Evolutionary conservation across 352 stramenopile species (phyloP).

Genomic region (Globisporangium camurandrum): DNA sequence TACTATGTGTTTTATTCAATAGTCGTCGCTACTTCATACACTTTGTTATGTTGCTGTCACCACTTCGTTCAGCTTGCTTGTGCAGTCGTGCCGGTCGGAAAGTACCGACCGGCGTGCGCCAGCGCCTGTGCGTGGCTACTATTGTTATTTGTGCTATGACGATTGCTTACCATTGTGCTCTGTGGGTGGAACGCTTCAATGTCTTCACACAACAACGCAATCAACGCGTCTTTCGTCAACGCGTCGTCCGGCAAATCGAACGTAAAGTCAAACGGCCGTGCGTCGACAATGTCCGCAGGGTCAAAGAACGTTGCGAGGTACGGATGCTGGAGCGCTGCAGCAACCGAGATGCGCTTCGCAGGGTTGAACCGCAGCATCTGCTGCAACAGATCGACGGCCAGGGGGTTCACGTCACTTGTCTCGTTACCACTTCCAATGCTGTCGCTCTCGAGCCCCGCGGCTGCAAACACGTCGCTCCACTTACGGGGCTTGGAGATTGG

Average conservation of each 20-base stretch:
- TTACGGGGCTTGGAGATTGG: slow-evolving; percentile 71
- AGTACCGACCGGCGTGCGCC: slow-evolving; percentile 22
- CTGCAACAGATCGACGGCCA: slow-evolving; percentile 48
- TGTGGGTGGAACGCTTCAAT: slow-evolving; percentile 50
- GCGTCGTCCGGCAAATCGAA: slow-evolving; percentile 61
- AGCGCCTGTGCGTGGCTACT: not conserved
- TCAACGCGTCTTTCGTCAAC: slow-evolving; percentile 51
- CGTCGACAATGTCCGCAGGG: slow-evolving; percentile 35
- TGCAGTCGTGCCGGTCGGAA: slow-evolving; percentile 45
- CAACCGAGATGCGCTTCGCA: slow-evolving; percentile 61
- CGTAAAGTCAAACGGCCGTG: slow-evolving; percentile 46
- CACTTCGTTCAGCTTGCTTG: slow-evolving; percentile 39
- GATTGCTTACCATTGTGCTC: slow-evolving; percentile 1
- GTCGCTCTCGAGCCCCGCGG: too few relatives aligned
- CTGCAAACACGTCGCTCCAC: slow-evolving; percentile 51
- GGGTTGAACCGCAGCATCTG: slow-evolving; percentile 72
- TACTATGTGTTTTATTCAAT: not conserved
- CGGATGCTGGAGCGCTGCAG: slow-evolving; percentile 45
- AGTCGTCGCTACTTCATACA: not conserved
- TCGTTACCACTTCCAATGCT: slow-evolving; percentile 4
- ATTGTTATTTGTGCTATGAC: slow-evolving; percentile 16
- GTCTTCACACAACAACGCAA: slow-evolving; percentile 52
- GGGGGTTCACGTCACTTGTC: slow-evolving; percentile 28
- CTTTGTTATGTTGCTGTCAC: too few relatives aligned
- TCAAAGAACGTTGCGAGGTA: slow-evolving; percentile 88